Percentiles rank a stretch among this genome's conserved stretches.
Evolutionary conservation across 192 early-diverging fungal genomes (phyloP).

Genomic region (Linnemannia hyalina): DNA sequence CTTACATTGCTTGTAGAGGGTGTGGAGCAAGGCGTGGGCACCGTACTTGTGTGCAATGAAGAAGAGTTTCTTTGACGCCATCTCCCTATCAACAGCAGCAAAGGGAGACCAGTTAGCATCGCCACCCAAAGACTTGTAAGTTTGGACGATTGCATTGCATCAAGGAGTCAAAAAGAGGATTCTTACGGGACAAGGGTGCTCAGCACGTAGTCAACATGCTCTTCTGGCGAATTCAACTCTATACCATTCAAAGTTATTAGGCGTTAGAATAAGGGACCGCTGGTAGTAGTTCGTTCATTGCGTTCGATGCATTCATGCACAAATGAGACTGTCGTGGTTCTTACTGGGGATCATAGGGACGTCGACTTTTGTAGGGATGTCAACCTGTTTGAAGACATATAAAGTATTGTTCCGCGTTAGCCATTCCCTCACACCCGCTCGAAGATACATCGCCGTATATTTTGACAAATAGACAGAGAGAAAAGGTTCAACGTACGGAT

Average conservation of each 20-base stretch:
- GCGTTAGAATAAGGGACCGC: too few relatives aligned
- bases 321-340: background rate
- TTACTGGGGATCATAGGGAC: slow-evolving; percentile 9
- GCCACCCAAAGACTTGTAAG: background rate
- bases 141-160: background rate
- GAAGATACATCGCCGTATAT: background rate
- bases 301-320: background rate
- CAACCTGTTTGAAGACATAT: slow-evolving; percentile 2
- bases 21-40: slow-evolving; percentile 27
- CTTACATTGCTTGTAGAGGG: slow-evolving; percentile 43
- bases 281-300: background rate
- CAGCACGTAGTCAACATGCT: slow-evolving; percentile 37
- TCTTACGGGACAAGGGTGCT: slow-evolving; percentile 25
- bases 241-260: background rate
- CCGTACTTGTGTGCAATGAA: slow-evolving; percentile 53
- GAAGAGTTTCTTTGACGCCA: slow-evolving; percentile 22
- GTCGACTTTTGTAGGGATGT: slow-evolving; percentile 6
- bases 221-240: slow-evolving; percentile 35
- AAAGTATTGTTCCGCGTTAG: background rate
- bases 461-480: background rate
- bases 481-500: background rate
- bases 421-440: background rate
- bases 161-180: background rate
- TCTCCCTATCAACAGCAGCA: slow-evolving; percentile 3
- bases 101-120: background rate